Conservation (phyloP, 495 filamentous ascomycete genomes). For the Rusavskia elegans region DNA sequence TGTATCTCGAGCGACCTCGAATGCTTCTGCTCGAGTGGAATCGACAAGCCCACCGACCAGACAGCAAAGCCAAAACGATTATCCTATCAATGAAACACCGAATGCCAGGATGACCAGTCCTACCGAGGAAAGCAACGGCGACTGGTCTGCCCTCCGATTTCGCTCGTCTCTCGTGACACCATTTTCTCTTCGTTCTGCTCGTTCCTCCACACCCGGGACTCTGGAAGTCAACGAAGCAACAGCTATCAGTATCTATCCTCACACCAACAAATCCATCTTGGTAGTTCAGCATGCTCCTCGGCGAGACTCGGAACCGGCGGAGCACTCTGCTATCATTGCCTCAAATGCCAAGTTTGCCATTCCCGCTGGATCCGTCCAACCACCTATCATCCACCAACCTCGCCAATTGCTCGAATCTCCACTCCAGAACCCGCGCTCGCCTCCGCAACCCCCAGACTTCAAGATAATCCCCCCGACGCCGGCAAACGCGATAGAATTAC, state of each 20-base stretch:
- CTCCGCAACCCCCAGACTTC: conserved; percentile 52
- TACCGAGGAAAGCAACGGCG: not conserved
- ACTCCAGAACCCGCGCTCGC: conserved; percentile 57
- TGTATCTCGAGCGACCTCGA: not conserved
- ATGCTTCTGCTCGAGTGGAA: not conserved
- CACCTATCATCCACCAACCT: conserved; percentile 24
- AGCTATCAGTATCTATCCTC: conserved; percentile 67
- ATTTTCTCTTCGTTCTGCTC: conserved; percentile 26
- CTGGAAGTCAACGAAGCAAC: conserved; percentile 57
- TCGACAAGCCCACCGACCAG: not conserved
- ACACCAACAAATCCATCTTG: conserved; percentile 71
- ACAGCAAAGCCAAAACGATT: not conserved
- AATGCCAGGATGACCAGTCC: not conserved
- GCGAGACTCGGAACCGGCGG: conserved; percentile 3
- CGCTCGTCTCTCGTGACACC: conserved; percentile 31
- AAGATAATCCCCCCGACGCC: conserved; percentile 65
- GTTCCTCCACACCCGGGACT: conserved; percentile 30
- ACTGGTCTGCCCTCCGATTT: conserved; percentile 20
- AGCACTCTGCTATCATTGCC: conserved; percentile 14
- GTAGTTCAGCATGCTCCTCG: conserved; percentile 48
- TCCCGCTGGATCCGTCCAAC: conserved; percentile 12
- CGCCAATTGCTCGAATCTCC: conserved; percentile 45
- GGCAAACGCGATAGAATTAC: conserved; percentile 23
- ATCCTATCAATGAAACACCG: not conserved
- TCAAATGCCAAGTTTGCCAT: conserved; percentile 9